Evolutionary conservation across 495 filamentous ascomycete genomes (phyloP).

Genomic region (Bacidia rubella): DNA sequence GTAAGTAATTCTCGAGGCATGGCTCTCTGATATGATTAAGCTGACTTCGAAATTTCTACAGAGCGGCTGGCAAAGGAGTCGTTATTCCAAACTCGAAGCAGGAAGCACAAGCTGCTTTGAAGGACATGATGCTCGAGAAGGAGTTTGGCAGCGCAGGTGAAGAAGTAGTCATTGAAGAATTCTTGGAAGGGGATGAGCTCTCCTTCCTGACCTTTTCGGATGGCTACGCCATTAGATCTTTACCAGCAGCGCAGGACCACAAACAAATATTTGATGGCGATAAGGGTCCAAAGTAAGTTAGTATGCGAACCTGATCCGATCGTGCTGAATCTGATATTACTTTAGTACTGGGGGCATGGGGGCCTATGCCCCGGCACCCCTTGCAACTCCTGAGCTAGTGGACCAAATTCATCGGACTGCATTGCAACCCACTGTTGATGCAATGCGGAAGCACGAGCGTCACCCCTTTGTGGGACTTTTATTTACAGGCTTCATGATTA

Average conservation of each 20-base stretch:
- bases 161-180: constrained; percentile 94
- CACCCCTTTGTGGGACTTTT: constrained; percentile 74
- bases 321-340: not conserved
- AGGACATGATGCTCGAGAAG: constrained; percentile 78
- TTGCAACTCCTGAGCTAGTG: constrained; percentile 61
- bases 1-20: not conserved
- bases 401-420: constrained; percentile 69
- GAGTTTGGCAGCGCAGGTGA: constrained; percentile 80
- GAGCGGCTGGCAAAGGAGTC: constrained; percentile 81
- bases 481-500: constrained; percentile 96
- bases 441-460: constrained; percentile 61
- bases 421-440: constrained; percentile 78
- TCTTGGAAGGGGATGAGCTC: constrained; percentile 79
- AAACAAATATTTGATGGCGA: constrained; percentile 90
- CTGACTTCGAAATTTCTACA: constrained; percentile 24
- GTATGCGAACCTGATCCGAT: not conserved
- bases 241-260: constrained; percentile 94
- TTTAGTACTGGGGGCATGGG: constrained; percentile 96
- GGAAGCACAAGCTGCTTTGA: constrained; percentile 69
- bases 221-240: constrained; percentile 66
- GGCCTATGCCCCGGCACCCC: constrained; percentile 82
- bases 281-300: constrained; percentile 41
- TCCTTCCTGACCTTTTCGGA: constrained; percentile 86
- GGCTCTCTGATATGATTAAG: not conserved
- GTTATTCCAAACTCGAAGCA: constrained; percentile 68